Conservation (phyloP, 345 rosid species). For the Ceriops zippeliana region DNA sequence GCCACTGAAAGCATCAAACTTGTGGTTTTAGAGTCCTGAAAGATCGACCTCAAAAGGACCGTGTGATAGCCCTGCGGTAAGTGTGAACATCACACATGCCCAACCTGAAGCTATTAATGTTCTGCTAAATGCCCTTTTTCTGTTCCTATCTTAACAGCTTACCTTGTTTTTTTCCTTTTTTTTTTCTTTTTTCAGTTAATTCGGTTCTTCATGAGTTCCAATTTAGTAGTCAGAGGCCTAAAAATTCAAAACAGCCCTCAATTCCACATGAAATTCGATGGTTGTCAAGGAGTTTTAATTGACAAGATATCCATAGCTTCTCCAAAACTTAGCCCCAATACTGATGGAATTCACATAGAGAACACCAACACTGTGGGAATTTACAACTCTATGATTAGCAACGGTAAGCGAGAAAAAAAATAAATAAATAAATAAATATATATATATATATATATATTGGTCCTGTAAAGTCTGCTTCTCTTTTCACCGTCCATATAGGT, state of each 20-base stretch:
- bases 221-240: conserved; percentile 60
- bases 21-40: conserved; percentile 57
- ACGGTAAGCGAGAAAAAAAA: conserved; percentile 41
- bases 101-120: conserved; percentile 5
- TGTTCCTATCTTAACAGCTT: background rate
- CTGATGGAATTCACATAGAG: conserved; percentile 84
- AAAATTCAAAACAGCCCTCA: conserved; percentile 90
- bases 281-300: conserved; percentile 77
- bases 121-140: background rate
- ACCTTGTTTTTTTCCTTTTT: background rate
- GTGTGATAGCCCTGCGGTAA: conserved; percentile 87
- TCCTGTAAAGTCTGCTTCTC: too few relatives aligned
- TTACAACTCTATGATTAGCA: conserved; percentile 68
- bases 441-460: too few relatives aligned
- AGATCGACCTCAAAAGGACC: conserved; percentile 59
- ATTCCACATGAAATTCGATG: conserved; percentile 93
- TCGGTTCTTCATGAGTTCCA: conserved; percentile 93
- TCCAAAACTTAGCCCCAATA: conserved; percentile 93
- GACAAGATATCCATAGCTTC: conserved; percentile 62
- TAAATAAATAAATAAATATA: too few relatives aligned
- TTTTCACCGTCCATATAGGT: too few relatives aligned
- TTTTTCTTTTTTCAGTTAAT: conserved; percentile 47
- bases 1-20: background rate
- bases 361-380: conserved; percentile 76
- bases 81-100: conserved; percentile 16